These are phyloP conservation scores for Cucurbita pepo DNA, from an alignment of 306 rosid species.

Conservation along the genomic window DNA sequence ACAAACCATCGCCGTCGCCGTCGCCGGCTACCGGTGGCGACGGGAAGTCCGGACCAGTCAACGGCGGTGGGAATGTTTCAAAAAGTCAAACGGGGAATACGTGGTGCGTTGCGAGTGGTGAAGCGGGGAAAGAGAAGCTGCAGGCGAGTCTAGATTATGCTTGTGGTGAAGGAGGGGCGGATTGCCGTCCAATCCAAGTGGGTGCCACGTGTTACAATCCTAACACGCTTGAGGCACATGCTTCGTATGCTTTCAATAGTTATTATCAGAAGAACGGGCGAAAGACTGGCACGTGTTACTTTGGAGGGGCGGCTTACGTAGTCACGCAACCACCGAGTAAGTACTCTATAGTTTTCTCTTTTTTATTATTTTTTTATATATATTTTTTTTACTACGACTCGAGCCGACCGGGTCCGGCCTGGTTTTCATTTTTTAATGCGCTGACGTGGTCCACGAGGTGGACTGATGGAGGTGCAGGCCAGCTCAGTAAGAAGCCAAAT, in stretches of 20 bases:
- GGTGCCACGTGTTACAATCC: slow-evolving; percentile 78
- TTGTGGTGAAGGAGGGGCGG: slow-evolving; percentile 93
- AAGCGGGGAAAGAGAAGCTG: slow-evolving; percentile 40
- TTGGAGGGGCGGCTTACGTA: slow-evolving; percentile 82
- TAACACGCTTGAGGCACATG: slow-evolving; percentile 55
- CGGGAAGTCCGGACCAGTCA: background rate
- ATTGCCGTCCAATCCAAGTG: slow-evolving; percentile 62
- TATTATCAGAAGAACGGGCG: slow-evolving; percentile 75
- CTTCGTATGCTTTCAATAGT: slow-evolving; percentile 81
- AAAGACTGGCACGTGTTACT: slow-evolving; percentile 64
- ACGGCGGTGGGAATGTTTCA: slow-evolving; percentile 43
- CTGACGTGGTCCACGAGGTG: slow-evolving; percentile 7
- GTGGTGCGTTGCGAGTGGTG: slow-evolving; percentile 90
- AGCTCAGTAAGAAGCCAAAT: slow-evolving; percentile 13
- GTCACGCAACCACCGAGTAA: slow-evolving; percentile 89
- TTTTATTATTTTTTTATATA: too few species aligned
- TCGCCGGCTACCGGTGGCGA: slow-evolving; percentile 10
- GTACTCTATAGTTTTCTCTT: slow-evolving; percentile 9
- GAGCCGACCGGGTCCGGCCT: too few species aligned
- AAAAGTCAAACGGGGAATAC: slow-evolving; percentile 53
- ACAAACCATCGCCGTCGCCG: slow-evolving; percentile 17
- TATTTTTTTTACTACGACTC: too few species aligned
- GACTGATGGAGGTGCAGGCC: background rate
- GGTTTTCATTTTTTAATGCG: slow-evolving; percentile 4
- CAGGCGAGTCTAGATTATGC: slow-evolving; percentile 74